Percentiles rank a stretch among this genome's conserved stretches.
Evolutionary conservation across 805 yeast species (phyloP).

Genomic region (Yarrowia yakushimensis): DNA sequence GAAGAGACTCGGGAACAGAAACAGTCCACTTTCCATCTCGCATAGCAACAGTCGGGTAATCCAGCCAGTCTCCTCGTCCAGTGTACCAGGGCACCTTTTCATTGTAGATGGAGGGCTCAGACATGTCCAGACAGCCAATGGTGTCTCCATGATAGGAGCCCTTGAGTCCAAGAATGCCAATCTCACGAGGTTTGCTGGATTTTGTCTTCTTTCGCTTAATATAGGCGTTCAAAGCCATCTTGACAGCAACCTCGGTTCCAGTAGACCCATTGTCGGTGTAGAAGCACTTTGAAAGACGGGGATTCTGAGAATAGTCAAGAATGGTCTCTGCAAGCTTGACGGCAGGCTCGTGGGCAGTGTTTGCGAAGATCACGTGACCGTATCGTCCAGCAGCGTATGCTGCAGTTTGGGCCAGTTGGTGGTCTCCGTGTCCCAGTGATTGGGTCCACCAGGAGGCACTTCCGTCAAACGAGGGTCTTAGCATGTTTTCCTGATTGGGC

Average conservation of each 20-base stretch:
- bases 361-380: slow-evolving; percentile 34
- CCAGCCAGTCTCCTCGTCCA: slow-evolving; percentile 33
- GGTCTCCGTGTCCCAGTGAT: slow-evolving; percentile 33
- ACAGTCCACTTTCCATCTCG: slow-evolving; percentile 30
- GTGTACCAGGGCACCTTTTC: slow-evolving; percentile 32
- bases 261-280: slow-evolving; percentile 35
- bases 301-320: slow-evolving; percentile 27
- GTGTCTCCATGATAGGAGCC: slow-evolving; percentile 35
- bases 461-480: slow-evolving; percentile 30
- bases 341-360: slow-evolving; percentile 33
- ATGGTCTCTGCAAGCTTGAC: slow-evolving; percentile 29
- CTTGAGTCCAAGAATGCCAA: slow-evolving; percentile 31
- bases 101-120: slow-evolving; percentile 33
- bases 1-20: slow-evolving; percentile 27
- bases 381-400: slow-evolving; percentile 34
- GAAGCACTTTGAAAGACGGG: slow-evolving; percentile 30
- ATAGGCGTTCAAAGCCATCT: slow-evolving; percentile 33
- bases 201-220: slow-evolving; percentile 5
- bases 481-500: neutral
- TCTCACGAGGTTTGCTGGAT: slow-evolving; percentile 25
- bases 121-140: slow-evolving; percentile 33
- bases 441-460: slow-evolving; percentile 37
- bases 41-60: slow-evolving; percentile 31
- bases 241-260: slow-evolving; percentile 34
- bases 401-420: slow-evolving; percentile 31